Conservation (phyloP, 2,329 filamentous ascomycete species). For the Colletotrichum euphorbiae region DNA sequence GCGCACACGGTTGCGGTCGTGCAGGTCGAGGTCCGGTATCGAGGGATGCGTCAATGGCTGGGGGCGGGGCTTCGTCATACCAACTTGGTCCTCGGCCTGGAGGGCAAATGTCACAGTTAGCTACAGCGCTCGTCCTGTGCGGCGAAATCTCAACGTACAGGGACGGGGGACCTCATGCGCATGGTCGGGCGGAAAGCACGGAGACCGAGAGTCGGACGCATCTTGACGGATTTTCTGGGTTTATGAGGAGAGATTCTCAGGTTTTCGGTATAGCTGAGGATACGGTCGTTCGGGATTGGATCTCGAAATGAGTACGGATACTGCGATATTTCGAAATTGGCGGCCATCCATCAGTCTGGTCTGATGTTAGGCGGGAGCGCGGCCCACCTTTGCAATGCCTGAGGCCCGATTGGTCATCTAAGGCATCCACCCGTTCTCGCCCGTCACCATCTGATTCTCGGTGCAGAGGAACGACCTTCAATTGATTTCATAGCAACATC, state of each 20-base stretch:
- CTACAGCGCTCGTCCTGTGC: slow-evolving; percentile 32
- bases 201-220: slow-evolving; percentile 75
- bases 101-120: slow-evolving; percentile 50
- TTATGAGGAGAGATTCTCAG: slow-evolving; percentile 35
- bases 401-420: slow-evolving; percentile 45
- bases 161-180: slow-evolving; percentile 77
- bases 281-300: slow-evolving; percentile 46
- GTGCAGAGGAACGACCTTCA: slow-evolving; percentile 44
- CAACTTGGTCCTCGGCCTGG: slow-evolving; percentile 75
- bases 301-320: slow-evolving; percentile 40
- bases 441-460: slow-evolving; percentile 55
- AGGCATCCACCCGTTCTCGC: slow-evolving; percentile 40
- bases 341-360: slow-evolving; percentile 35
- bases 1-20: slow-evolving; percentile 18
- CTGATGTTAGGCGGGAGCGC: slow-evolving; percentile 37
- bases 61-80: slow-evolving; percentile 60
- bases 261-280: slow-evolving; percentile 30
- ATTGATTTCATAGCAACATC: slow-evolving; percentile 46
- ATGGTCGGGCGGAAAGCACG: slow-evolving; percentile 75
- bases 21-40: slow-evolving; percentile 18
- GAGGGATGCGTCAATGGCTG: slow-evolving; percentile 34
- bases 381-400: slow-evolving; percentile 45
- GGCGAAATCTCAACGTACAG: slow-evolving; percentile 66
- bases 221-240: slow-evolving; percentile 56
- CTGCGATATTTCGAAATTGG: slow-evolving; percentile 39